Evolutionary conservation across 306 rosid species (phyloP).

Genomic region (Pyrus communis): DNA sequence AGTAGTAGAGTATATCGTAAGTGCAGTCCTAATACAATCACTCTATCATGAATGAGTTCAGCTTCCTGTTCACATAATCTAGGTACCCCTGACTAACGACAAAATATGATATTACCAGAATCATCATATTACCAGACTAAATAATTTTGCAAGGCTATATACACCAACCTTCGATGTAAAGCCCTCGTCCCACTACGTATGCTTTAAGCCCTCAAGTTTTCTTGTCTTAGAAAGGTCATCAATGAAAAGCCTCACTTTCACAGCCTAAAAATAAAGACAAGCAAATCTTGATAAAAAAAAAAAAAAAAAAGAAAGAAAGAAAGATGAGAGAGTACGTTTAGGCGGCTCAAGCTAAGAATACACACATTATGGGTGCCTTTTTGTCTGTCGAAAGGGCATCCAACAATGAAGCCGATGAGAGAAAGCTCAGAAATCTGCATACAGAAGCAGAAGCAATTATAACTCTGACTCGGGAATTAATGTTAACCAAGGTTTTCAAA

Average conservation of each 20-base stretch:
- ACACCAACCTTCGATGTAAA: constrained; percentile 68
- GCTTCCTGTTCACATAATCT: constrained; percentile 61
- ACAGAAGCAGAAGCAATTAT: constrained; percentile 15
- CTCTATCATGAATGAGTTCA: neutral
- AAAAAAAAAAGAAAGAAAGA: neutral
- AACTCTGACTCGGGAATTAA: neutral
- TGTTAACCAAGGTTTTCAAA: neutral
- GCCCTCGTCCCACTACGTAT: constrained; percentile 77
- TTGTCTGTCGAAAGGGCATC: constrained; percentile 37
- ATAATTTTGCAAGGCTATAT: neutral
- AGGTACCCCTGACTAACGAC: constrained; percentile 57
- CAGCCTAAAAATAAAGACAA: constrained; percentile 33
- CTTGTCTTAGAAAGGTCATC: constrained; percentile 47
- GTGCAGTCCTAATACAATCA: neutral
- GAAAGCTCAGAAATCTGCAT: constrained; percentile 60
- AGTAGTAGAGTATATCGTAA: too few species aligned
- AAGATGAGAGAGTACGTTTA: neutral
- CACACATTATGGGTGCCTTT: constrained; percentile 35
- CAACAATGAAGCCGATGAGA: constrained; percentile 64
- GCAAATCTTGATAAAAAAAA: neutral
- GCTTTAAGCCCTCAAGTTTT: constrained; percentile 45
- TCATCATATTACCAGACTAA: neutral
- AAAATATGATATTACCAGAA: neutral
- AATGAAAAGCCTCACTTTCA: constrained; percentile 50
- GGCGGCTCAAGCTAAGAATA: constrained; percentile 11